phyloP scores from a whole-genome alignment of 2,329 filamentous ascomycete species.

The Microsporum canis region DNA sequence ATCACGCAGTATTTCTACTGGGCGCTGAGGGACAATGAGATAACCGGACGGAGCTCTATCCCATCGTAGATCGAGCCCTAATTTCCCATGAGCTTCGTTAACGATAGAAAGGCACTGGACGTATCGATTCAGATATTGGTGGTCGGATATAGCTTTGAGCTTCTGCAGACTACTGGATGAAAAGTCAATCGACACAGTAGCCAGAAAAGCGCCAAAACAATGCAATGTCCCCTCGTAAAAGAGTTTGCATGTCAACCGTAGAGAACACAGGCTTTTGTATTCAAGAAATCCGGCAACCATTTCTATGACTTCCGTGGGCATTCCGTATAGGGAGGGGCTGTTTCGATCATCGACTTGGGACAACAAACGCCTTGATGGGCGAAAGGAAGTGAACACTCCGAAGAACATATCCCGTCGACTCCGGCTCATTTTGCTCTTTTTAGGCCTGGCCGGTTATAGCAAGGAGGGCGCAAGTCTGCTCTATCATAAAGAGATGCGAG shows the following conservation, averaged over 20 bases:
- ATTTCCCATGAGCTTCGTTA: background rate
- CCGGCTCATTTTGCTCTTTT: background rate
- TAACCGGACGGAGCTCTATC: background rate
- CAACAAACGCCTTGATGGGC: background rate
- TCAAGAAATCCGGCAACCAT: background rate
- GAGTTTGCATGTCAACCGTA: background rate
- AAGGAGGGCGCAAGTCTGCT: background rate
- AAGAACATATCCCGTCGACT: background rate
- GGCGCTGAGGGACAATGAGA: background rate
- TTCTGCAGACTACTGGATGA: background rate
- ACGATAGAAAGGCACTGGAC: background rate
- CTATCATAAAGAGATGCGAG: background rate
- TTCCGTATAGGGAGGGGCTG: background rate
- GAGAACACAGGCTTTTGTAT: background rate
- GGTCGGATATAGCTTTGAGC: background rate
- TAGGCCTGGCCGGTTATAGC: background rate
- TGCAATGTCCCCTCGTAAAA: background rate
- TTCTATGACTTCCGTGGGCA: background rate
- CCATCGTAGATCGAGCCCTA: background rate
- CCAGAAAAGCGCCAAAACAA: background rate
- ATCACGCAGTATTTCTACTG: background rate
- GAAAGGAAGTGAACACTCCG: background rate
- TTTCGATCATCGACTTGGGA: background rate
- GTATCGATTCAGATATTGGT: background rate
- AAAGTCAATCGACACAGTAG: background rate